phyloP scores from a whole-genome alignment of 2,329 filamentous ascomycete species.

The Fusarium setosum region DNA sequence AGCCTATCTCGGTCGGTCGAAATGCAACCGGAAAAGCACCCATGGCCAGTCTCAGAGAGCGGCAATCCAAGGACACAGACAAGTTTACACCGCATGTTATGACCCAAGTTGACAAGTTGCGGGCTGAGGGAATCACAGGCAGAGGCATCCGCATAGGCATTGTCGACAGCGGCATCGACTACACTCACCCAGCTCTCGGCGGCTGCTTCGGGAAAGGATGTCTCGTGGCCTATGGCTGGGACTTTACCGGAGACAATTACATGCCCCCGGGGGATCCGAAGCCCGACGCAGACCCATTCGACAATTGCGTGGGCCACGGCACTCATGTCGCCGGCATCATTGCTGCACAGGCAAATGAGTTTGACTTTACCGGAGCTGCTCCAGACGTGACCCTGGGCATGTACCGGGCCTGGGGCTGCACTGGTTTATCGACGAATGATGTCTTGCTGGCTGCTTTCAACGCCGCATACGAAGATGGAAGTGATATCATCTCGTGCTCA shows the following conservation, averaged over 20 bases:
- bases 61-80: background rate
- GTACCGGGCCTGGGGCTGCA: slow-evolving; percentile 49
- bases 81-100: slow-evolving; percentile 55
- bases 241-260: slow-evolving; percentile 62
- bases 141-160: slow-evolving; percentile 61
- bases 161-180: slow-evolving; percentile 67
- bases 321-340: slow-evolving; percentile 69
- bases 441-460: slow-evolving; percentile 67
- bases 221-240: slow-evolving; percentile 64
- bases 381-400: slow-evolving; percentile 63
- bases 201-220: slow-evolving; percentile 69
- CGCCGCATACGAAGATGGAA: slow-evolving; percentile 66
- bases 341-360: slow-evolving; percentile 62
- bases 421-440: slow-evolving; percentile 52
- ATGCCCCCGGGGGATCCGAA: slow-evolving; percentile 21
- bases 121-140: slow-evolving; percentile 56
- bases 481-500: slow-evolving; percentile 63
- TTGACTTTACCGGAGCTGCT: slow-evolving; percentile 64
- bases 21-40: background rate
- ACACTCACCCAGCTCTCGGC: slow-evolving; percentile 69
- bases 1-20: background rate
- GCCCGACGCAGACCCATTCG: slow-evolving; percentile 60
- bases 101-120: slow-evolving; percentile 63
- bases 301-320: slow-evolving; percentile 62
- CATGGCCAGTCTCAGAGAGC: background rate